Conservation (phyloP, 2,329 filamentous ascomycete genomes). For the Xenoacremonium recifei region DNA sequence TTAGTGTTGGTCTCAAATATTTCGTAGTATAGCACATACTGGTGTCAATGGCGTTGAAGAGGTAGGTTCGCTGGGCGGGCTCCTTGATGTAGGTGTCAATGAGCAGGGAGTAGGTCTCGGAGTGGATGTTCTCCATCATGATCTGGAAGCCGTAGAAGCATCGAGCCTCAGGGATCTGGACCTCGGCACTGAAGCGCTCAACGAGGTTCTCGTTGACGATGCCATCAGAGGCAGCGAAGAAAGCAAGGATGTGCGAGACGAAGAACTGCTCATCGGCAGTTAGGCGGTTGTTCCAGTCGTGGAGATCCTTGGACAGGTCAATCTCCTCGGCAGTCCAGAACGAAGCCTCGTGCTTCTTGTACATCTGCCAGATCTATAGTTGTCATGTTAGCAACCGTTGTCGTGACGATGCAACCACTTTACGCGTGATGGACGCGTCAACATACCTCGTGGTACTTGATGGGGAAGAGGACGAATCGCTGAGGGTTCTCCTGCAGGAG, state of each 20-base stretch:
- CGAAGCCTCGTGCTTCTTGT: constrained; percentile 99
- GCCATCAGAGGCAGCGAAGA: constrained; percentile 97
- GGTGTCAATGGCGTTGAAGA: constrained; percentile 98
- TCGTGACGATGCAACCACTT: constrained; percentile 46
- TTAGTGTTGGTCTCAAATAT: constrained; percentile 14
- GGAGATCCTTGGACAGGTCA: constrained; percentile 95
- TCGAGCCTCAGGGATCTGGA: constrained; percentile 94
- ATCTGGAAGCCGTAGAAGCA: constrained; percentile 99
- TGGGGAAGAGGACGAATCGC: constrained; percentile 96
- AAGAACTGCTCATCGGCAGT: constrained; percentile 98
- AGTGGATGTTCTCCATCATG: constrained; percentile 99
- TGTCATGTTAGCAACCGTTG: constrained; percentile 37
- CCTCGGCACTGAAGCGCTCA: constrained; percentile 94
- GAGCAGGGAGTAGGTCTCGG: constrained; percentile 97
- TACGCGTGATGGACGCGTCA: constrained; percentile 63
- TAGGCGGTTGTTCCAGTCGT: constrained; percentile 98
- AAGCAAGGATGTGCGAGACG: constrained; percentile 96
- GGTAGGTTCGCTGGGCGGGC: constrained; percentile 85
- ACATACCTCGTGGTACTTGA: constrained; percentile 98
- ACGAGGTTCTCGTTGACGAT: constrained; percentile 99
- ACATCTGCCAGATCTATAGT: constrained; percentile 97
- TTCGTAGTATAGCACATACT: constrained; percentile 55
- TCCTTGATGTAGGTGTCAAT: constrained; percentile 99
- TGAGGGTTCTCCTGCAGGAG: constrained; percentile 93
- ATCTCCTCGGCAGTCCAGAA: constrained; percentile 99